Base-by-base conservation (phyloP, 306 rosid species). In the Comarum palustre region DNA sequence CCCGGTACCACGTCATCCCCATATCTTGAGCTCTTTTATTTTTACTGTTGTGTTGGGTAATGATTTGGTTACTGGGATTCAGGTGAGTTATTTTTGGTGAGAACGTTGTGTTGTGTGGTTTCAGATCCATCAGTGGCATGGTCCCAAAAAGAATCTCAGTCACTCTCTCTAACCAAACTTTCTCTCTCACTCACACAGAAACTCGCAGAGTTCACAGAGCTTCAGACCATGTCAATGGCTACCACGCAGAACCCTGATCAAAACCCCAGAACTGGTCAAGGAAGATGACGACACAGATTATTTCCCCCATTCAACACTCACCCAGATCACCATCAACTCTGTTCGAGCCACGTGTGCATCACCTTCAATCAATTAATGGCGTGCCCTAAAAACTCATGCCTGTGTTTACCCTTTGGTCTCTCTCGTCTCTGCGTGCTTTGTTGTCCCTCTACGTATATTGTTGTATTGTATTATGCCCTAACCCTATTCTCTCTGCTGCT, bases 221-320 rank as follows among this genome's bases (percentile, higher is more conserved):
- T 13, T 25, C 66, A 61, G 43, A 58, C n/a, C 66, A 34, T 17
- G 25, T 14, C 66, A 61, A 61, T 60, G 66, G 42, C 66, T 31
- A 15, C 32, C 39, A 1, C 42, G 2, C 22, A 32, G 32, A 58
- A 58, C n/a, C n/a, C 65, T 24, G 19, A 58, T 3, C 3, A 6
- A 59, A 27, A 59, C 38, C 38, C 38, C 14, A 61, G 24, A 61
- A 34, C 16, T 61, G 9, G 42, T 31, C 42, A 60, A 60, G 66
- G 66, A 31, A 60, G 66, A 60, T 60, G 66, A 60, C 66, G 66
- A 60, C 42, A 57, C 62, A 57, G 32, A 11, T 24, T 57, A 29
- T 29, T 29, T 29, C 8, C 27, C 62, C 34, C 17, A 57, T 57
- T 57, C 63, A 57, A 58, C 64, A 32, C 24, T 20, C 42, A 7